Evolutionary conservation across 2,329 filamentous ascomycete genomes (phyloP), one percentile per base, ranked within the genome.

Genomic region (Aspergillus fumigatus): DNA sequence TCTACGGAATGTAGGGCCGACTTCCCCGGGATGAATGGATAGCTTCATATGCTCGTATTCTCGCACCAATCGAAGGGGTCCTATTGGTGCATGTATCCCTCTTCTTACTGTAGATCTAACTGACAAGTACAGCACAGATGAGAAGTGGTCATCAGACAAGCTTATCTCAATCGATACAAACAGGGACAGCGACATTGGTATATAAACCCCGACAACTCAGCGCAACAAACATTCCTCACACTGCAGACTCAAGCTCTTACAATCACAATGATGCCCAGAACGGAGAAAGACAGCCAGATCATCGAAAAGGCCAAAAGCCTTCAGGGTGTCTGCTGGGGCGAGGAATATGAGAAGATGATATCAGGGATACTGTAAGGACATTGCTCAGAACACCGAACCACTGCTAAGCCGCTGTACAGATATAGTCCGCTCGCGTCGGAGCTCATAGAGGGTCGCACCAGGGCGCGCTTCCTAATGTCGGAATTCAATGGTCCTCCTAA

Each of bases 291-390:
- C 14, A 38, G 17, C 14, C 14, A 38, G 32, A 38, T 38, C 5
- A 38, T 38, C 14, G 32, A 38, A 17, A 38, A 38, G 32, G 32
- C 32, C 14, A 38, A 17, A 17, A 17, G 32, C 14, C 32, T 38
- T 1, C 32, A 38, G 17, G 32, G 32, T 7, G 5, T 38, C 14
- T 38, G 32, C 32, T 38, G 32, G 32, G 32, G 32, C 32, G 32
- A 38, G 32, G 32, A 38, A 17, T 38, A 38, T 17, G 32, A 38
- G 32, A 38, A 38, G 14, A 38, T 38, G 32, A 17, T 38, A 17
- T 38, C 32, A 14, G 32, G 32, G 7, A 17, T 38, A 38, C 32
- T 38, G 70, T 72, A 57, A 19, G 62, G 59, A 7, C 9, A 17
- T 14, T 14, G 3, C 32, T 6, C 14, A 38, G 29, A 38, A 7